Base-by-base conservation (phyloP, 2,329 filamentous ascomycete species). In the Aspergillus ruber region DNA sequence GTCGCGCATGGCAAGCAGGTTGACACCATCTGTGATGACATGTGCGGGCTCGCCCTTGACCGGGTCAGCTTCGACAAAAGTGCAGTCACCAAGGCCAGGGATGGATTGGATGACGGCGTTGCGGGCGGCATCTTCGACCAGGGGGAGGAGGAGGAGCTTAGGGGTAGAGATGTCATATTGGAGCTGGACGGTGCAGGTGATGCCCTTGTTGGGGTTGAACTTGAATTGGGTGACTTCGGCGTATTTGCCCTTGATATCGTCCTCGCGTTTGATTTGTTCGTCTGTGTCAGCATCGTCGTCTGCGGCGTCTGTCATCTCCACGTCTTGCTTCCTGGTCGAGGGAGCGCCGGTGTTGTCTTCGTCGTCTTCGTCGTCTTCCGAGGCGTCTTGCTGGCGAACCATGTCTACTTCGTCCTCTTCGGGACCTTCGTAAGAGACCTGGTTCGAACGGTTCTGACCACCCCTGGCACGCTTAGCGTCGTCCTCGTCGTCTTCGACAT, bases 61-160 rank as follows among this genome's bases (percentile, higher is more conserved):
- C 2, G 77, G 66, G 46, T 80, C 71, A 49, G 79, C 78, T 52
- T 86, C 82, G 38, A 81, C 72, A 41, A 84, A 84, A 12, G 83
- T 83, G 65, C 89, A 94, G 44, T 79, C 75, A 13, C 82, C 82
- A 42, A 98, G 82, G 25, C 86, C 85, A 0, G 82, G 76, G 50
- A 97, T 90, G 61, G 90, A 86, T 66, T 95, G 91, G 54, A 98
- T 86, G 46, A 95, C 82, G 0, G 90, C 84, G 61, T 82, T 82
- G 54, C 82, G 82, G 46, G 88, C 82, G 10, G 88, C 88, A 13
- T 83, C 79, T 68, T 97, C 90, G 46, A 97, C 87, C 49, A 97
- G 77, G 60, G 87, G 88, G 49, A 97, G 83, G 80, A 98, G 93
- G 50, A 98, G 81, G 42, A 98, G 79, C 73, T 98, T 98, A 54